A percentile compares a stretch with the other conserved stretches of the same genome.
These are phyloP conservation scores for Bacidia gigantensis DNA, from an alignment of 495 filamentous ascomycete species.

Conservation along the genomic window DNA sequence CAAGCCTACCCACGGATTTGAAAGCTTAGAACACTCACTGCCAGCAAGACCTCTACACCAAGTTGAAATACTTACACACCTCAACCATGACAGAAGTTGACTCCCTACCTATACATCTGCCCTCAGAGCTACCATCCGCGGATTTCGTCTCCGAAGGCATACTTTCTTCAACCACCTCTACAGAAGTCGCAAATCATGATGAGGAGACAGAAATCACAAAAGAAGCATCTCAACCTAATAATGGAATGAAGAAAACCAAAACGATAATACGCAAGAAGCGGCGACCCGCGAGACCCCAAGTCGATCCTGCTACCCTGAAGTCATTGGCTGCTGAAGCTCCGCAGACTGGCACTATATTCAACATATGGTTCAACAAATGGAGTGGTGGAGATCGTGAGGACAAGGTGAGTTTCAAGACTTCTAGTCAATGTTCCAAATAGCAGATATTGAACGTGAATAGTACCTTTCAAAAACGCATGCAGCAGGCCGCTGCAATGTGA, in stretches of 20 bases:
- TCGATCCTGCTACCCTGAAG: constrained; percentile 70
- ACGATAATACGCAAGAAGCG: constrained; percentile 39
- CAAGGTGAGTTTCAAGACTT: too few relatives aligned
- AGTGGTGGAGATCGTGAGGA: constrained; percentile 88
- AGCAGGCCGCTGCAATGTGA: constrained; percentile 65
- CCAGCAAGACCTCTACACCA: too few relatives aligned
- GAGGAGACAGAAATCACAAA: constrained; percentile 15
- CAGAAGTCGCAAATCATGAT: constrained; percentile 13
- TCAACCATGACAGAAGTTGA: too few relatives aligned
- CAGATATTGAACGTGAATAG: too few relatives aligned
- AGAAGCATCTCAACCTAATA: constrained; percentile 14
- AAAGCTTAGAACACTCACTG: too few relatives aligned
- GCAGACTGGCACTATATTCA: constrained; percentile 87
- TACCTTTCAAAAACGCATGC: constrained; percentile 67
- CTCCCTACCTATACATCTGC: not conserved
- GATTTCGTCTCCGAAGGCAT: not conserved
- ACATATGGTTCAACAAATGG: constrained; percentile 63
- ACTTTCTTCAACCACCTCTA: constrained; percentile 3
- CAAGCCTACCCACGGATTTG: too few relatives aligned
- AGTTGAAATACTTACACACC: too few relatives aligned
- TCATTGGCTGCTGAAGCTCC: constrained; percentile 63
- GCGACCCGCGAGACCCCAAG: constrained; percentile 49
- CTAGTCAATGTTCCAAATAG: too few relatives aligned
- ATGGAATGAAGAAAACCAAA: constrained; percentile 35
- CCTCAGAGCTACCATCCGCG: not conserved